Conservation (phyloP, 1,284 basidiomycete species). For the Boletellus deceptivus region DNA sequence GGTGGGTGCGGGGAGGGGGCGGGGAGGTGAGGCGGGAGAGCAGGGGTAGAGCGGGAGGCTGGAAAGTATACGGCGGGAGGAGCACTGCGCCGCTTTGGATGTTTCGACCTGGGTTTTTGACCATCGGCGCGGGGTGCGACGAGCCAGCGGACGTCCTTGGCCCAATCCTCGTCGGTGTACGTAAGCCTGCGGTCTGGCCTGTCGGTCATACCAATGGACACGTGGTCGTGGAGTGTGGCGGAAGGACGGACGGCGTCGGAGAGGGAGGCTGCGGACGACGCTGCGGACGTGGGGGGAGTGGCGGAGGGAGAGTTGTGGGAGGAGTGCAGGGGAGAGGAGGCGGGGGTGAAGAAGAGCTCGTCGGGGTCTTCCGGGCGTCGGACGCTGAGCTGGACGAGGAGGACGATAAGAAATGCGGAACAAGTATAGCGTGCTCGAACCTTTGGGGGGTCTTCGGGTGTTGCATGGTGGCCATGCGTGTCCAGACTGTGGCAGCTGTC, state of each 20-base stretch:
- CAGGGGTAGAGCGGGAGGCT: constrained; percentile 22
- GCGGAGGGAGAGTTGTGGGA: constrained; percentile 20
- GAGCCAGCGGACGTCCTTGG: constrained; percentile 64
- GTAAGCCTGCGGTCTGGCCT: constrained; percentile 27
- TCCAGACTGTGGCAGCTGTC: constrained; percentile 5
- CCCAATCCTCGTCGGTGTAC: constrained; percentile 56
- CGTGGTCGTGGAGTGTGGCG: constrained; percentile 21
- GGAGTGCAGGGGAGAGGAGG: constrained; percentile 19
- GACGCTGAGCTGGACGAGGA: constrained; percentile 16
- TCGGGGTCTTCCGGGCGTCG: constrained; percentile 17
- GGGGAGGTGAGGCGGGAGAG: constrained; percentile 11
- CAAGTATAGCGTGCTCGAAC: constrained; percentile 16
- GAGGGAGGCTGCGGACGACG: constrained; percentile 31
- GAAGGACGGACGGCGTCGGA: constrained; percentile 18
- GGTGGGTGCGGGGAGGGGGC: constrained; percentile 10
- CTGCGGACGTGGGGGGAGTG: constrained; percentile 26
- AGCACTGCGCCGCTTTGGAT: constrained; percentile 19
- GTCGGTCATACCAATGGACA: constrained; percentile 14
- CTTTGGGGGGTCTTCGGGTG: constrained; percentile 12
- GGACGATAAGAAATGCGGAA: constrained; percentile 9
- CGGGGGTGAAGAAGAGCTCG: constrained; percentile 36
- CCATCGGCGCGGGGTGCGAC: constrained; percentile 37
- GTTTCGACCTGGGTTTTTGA: constrained; percentile 23
- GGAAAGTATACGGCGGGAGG: constrained; percentile 14
- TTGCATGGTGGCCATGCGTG: constrained; percentile 11